phyloP scores from a whole-genome alignment of 371 early-diverging fungal genomes.

The Circinella minor region DNA sequence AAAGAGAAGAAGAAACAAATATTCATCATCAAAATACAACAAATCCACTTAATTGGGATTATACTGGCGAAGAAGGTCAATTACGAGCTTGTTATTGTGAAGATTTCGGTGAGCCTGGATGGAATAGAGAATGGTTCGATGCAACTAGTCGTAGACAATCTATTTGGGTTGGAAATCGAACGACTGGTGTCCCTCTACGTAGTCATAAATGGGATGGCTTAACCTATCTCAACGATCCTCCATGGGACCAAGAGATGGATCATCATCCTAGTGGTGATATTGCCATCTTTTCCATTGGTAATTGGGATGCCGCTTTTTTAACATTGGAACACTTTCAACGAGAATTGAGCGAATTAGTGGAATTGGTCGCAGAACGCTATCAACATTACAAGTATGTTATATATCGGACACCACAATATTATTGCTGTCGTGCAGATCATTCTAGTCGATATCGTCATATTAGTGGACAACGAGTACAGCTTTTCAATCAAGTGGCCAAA shows the following conservation, averaged over 20 bases:
- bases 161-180: constrained; percentile 25
- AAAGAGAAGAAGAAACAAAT: background rate
- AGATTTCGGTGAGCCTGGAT: constrained; percentile 45
- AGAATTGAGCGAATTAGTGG: constrained; percentile 35
- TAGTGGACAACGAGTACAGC: constrained; percentile 41
- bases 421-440: constrained; percentile 54
- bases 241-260: constrained; percentile 25
- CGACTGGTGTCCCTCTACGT: constrained; percentile 17
- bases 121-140: constrained; percentile 42
- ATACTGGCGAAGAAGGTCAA: constrained; percentile 18
- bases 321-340: constrained; percentile 30
- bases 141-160: constrained; percentile 24
- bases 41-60: constrained; percentile 16
- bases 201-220: constrained; percentile 60
- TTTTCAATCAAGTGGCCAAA: constrained; percentile 40
- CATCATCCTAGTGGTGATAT: constrained; percentile 22
- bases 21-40: background rate
- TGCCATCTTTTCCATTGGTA: constrained; percentile 50
- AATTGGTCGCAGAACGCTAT: constrained; percentile 33
- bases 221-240: constrained; percentile 44
- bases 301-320: constrained; percentile 60
- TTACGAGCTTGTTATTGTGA: constrained; percentile 54
- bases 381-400: constrained; percentile 32
- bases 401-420: constrained; percentile 58
- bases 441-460: constrained; percentile 38